phyloP scores from a whole-genome alignment of 371 early-diverging fungal genomes.

The Mortierella sp. region DNA sequence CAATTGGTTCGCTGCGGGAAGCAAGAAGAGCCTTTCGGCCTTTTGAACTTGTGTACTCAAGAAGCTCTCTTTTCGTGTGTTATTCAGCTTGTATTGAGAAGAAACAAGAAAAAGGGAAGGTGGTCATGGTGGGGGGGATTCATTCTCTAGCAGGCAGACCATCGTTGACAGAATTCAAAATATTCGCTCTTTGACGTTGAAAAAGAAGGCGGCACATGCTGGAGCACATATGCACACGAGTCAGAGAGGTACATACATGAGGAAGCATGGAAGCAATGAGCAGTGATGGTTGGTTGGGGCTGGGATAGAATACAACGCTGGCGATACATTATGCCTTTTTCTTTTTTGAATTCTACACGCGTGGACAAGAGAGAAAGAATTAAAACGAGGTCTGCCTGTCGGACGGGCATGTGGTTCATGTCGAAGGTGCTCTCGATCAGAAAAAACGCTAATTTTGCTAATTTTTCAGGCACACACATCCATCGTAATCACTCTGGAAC shows the following conservation, averaged over 20 bases:
- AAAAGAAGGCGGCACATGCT: not conserved
- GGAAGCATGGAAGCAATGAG: not conserved
- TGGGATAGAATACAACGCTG: not conserved
- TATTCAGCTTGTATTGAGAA: not conserved
- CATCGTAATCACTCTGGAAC: no score
- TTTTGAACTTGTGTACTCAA: conserved; percentile 1
- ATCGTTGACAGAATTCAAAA: not conserved
- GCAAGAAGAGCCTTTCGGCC: conserved; percentile 8
- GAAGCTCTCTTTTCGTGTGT: not conserved
- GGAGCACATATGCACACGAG: not conserved
- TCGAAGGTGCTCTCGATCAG: no score
- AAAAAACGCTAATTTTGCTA: no score
- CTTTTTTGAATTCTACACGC: not conserved
- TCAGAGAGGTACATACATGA: not conserved
- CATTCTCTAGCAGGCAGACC: not conserved
- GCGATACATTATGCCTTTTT: not conserved
- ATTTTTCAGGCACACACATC: no score
- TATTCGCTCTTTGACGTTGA: not conserved
- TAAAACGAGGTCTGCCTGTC: no score
- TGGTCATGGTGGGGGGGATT: not conserved
- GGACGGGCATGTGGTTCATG: no score
- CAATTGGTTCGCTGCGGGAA: conserved; percentile 6
- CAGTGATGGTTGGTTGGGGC: not conserved
- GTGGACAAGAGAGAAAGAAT: not conserved
- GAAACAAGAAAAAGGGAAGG: not conserved